Evolutionary conservation across 1,139 yeast species (phyloP), one percentile per base, ranked within the genome.

Genomic region (Debaryomycetaceae sp.): DNA sequence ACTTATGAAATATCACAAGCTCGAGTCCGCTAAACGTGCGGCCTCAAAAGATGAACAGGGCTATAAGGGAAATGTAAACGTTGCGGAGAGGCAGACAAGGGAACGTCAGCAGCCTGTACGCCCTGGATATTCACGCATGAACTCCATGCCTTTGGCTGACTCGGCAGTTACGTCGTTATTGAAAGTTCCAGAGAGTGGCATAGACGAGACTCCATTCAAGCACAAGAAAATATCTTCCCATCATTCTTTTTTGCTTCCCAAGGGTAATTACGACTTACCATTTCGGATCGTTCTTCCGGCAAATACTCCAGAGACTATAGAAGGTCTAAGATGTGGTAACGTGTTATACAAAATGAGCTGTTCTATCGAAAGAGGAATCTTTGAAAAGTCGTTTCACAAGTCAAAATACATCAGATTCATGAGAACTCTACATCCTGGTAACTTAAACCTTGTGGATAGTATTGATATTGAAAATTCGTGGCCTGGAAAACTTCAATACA

Each of bases 241-340:
- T 41, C 67, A 60, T 53, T 67, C 71, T n/a, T 81, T 76, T 54
- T 61, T 75, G 11, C 64, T 85, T 30, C 84, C 84, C 0, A 71
- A 75, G 46, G 91, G 91, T 0, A 83, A 83, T 56, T 85, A 85
- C 55, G 80, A 78, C 49, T 60, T 85, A 35, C 91, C 91, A 0
- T 85, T 85, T 58, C 64, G 62, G 35, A 69, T 78, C 5, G 63
- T 65, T 14, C 59, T 85, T 9, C 90, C 91, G 0, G 76, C 83
- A 2, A 78, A 78, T 51, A 60, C 80, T 0, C 77, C 85, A 2
- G 91, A 84, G 51, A 80, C 90, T 0, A 76, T 85, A 0, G 91
- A 85, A 60, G 88, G 89, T 0, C 62, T 84, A 41, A 46, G 70
- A 40, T 73, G 79, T 37, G 87, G 84, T 0, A 74, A 78, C 6